phyloP scores from a whole-genome alignment of 2,329 filamentous ascomycete genomes.

The Sclerotiophoma versabilis region DNA sequence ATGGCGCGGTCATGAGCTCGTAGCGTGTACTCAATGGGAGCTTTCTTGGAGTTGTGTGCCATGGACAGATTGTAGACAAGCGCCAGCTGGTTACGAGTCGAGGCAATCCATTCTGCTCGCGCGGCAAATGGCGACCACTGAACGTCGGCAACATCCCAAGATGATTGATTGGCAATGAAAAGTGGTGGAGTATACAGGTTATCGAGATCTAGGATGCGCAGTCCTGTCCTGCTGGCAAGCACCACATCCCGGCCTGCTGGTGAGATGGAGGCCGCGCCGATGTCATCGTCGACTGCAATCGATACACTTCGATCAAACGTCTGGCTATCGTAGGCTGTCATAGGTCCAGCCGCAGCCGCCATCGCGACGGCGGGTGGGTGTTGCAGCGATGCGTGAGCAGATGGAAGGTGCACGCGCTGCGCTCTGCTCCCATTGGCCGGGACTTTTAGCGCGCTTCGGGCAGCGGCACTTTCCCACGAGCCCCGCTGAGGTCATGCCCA shows the following conservation, averaged over 20 bases:
- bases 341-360: constrained; percentile 33
- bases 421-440: constrained; percentile 5
- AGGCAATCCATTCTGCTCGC: constrained; percentile 91
- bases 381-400: constrained; percentile 13
- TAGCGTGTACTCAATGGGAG: constrained; percentile 87
- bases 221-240: constrained; percentile 81
- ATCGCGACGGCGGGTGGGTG: constrained; percentile 24
- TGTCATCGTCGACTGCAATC: constrained; percentile 77
- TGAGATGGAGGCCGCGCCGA: constrained; percentile 92
- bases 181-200: constrained; percentile 86
- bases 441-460: not conserved
- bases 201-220: constrained; percentile 92
- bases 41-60: constrained; percentile 64
- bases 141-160: constrained; percentile 95
- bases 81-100: constrained; percentile 92
- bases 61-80: constrained; percentile 86
- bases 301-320: constrained; percentile 86
- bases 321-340: constrained; percentile 78
- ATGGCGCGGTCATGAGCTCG: constrained; percentile 88
- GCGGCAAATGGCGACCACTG: constrained; percentile 95
- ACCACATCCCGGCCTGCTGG: constrained; percentile 90
- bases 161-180: constrained; percentile 81
- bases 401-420: constrained; percentile 16
- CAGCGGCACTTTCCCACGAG: constrained; percentile 16
- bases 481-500: constrained; percentile 21